Evolutionary conservation across 176 grass and related monocot species (phyloP), one percentile per base, ranked within the genome.

Genomic region (Calamus simplicifolius): DNA sequence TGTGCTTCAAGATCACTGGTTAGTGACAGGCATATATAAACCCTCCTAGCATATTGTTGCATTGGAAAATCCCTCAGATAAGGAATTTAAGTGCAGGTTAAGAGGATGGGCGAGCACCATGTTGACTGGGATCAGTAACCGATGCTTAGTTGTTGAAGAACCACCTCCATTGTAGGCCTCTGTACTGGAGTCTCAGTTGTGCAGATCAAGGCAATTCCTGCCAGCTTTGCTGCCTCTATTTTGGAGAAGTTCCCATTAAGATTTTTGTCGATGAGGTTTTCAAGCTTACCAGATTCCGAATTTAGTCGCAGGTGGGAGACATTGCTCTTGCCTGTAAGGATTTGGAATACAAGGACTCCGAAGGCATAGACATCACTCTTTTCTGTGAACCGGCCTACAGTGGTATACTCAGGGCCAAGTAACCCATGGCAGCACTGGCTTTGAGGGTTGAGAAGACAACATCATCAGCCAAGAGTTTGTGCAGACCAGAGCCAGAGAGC

Each of bases 331-430:
- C 93, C 87, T 4, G 79, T 72, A 17, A 98, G 69, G 74, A 98
- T 76, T 27, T 98, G 93, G 54, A 98, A 78, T 54, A 92, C 35
- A 5, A 98, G 57, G 0, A 92, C 59, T 12, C 93, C 93, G 0
- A 98, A 98, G 6, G 93, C 75, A 0, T 92, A 98, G 28, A 98
- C 81, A 3, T 98, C 93, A 3, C 87, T 98, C 70, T 98, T 98
- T 59, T 98, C 87, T 0, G 87, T 98, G 87, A 98, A 98, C 13
- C 93, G 81, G 0, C 93, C 87, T 0, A 76, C 80, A 7, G 74
- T 85, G 15, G 84, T 67, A 1, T 98, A 98, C 58, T 98, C 87
- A 0, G 87, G 0, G 93, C 84, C 4, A 98, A 75, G 54, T 98
- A 98, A 10, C 93, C 93, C 93, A 85, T 92, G 3, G 93, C 93